Conservation (phyloP, 208 protist species). For the Wallacemonas sp. region DNA sequence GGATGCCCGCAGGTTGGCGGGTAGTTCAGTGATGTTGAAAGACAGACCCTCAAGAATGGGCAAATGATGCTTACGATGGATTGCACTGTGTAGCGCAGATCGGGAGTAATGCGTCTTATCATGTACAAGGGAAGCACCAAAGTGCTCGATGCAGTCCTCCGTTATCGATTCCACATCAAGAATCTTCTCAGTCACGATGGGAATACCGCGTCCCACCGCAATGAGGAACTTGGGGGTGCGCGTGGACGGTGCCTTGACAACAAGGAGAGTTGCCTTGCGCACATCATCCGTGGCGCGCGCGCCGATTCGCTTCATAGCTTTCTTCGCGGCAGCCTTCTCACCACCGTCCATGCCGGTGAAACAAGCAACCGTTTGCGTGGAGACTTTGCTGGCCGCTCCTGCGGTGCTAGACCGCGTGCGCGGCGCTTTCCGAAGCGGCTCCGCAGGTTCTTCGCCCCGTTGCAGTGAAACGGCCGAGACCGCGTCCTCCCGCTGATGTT, state of each 20-base stretch:
- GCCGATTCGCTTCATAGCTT: conserved; percentile 38
- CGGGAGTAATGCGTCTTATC: conserved; percentile 51
- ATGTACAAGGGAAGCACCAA: conserved; percentile 52
- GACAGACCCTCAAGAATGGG: conserved; percentile 43
- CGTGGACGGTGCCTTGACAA: conserved; percentile 55
- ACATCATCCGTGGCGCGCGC: conserved; percentile 58
- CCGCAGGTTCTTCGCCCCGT: no score
- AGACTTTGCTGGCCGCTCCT: neutral
- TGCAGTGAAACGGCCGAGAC: no score
- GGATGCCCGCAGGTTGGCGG: conserved; percentile 36
- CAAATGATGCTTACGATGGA: conserved; percentile 26
- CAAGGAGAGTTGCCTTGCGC: conserved; percentile 49
- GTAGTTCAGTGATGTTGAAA: conserved; percentile 45
- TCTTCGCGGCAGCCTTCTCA: conserved; percentile 30
- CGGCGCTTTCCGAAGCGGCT: neutral
- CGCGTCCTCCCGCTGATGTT: neutral
- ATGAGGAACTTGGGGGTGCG: conserved; percentile 89
- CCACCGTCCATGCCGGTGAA: conserved; percentile 68
- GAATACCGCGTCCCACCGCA: conserved; percentile 72
- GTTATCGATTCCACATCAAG: conserved; percentile 22
- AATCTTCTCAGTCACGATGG: conserved; percentile 57
- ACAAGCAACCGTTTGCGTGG: conserved; percentile 35
- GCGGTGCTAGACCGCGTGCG: conserved; percentile 2
- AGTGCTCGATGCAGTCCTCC: conserved; percentile 14
- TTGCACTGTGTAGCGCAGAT: conserved; percentile 41